Evolutionary conservation across 2,329 filamentous ascomycete genomes (phyloP).

Genomic region (Elsinoe perseae): DNA sequence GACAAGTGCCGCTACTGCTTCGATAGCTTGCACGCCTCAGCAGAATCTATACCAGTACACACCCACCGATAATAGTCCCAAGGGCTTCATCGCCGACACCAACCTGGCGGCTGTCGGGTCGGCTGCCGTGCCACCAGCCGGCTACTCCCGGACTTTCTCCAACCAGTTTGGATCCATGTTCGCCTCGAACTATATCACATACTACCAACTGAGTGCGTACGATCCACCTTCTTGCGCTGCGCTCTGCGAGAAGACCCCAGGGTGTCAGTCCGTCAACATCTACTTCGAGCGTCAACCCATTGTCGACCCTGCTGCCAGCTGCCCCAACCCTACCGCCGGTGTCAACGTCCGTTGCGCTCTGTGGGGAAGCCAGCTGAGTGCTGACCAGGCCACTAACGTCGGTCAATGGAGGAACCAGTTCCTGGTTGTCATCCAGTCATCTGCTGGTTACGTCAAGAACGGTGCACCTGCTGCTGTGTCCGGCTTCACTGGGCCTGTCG

Average conservation of each 20-base stretch:
- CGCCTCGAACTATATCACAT: conserved; percentile 16
- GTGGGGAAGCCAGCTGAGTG: conserved; percentile 5
- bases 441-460: conserved; percentile 20
- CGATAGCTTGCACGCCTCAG: conserved; percentile 12
- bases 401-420: conserved; percentile 25
- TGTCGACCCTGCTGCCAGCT: conserved; percentile 17
- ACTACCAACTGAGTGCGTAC: conserved; percentile 11
- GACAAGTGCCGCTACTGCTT: too few relatives aligned
- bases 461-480: conserved; percentile 15
- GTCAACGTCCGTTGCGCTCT: conserved; percentile 15
- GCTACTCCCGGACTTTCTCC: conserved; percentile 17
- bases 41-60: neutral
- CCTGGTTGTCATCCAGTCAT: conserved; percentile 24
- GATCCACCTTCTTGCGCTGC: conserved; percentile 12
- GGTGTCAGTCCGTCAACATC: conserved; percentile 17
- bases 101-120: conserved; percentile 2
- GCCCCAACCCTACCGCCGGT: conserved; percentile 15
- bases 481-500: conserved; percentile 23
- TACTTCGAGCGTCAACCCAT: conserved; percentile 19
- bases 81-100: conserved; percentile 8
- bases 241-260: conserved; percentile 17
- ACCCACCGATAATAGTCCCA: neutral
- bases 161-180: conserved; percentile 19
- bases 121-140: conserved; percentile 12
- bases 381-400: conserved; percentile 23